Evolutionary conservation across 345 rosid species (phyloP).

Genomic region (Eucalyptus sideroxylon): DNA sequence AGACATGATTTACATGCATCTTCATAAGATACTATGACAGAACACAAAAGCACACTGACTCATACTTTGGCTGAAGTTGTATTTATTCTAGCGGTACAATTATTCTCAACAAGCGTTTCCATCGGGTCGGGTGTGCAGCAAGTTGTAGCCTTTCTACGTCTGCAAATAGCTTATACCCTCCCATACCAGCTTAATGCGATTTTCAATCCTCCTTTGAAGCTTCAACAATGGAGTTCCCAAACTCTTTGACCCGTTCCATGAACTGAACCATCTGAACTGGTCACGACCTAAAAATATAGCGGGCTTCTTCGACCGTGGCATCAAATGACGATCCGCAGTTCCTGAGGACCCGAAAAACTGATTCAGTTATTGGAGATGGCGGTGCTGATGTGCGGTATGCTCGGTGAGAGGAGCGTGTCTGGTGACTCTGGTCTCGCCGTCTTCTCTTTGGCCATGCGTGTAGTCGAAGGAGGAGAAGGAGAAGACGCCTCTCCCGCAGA

Average conservation of each 20-base stretch:
- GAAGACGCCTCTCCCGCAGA: background rate
- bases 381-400: background rate
- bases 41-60: background rate
- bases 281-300: too few species aligned
- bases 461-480: background rate
- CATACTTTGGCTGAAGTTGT: background rate
- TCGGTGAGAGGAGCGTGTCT: background rate
- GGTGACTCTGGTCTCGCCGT: background rate
- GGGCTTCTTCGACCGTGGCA: background rate
- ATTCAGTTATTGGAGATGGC: background rate
- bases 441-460: background rate
- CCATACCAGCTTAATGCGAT: background rate
- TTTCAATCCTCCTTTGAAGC: background rate
- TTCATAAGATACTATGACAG: background rate
- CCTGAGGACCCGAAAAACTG: background rate
- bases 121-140: background rate
- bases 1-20: background rate
- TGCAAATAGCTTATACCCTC: background rate
- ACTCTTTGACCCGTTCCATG: background rate
- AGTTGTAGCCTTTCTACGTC: background rate
- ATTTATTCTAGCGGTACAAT: too few species aligned
- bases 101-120: background rate
- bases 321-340: background rate
- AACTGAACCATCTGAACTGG: too few species aligned
- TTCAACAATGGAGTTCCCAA: background rate